Conservation (phyloP, 345 rosid genomes). For the Dovyalis caffra region DNA sequence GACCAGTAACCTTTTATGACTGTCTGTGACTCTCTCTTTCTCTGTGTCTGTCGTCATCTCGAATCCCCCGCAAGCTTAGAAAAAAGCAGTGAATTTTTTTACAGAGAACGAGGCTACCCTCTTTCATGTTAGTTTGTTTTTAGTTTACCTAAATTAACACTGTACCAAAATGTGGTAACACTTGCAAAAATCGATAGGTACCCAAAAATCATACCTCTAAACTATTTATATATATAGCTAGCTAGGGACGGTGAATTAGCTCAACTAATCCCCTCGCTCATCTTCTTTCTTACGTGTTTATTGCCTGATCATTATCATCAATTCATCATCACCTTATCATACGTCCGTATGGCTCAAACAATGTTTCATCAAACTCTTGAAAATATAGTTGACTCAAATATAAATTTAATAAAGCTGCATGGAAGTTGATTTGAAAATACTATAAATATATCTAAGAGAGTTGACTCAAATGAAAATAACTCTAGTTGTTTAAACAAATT, state of each 20-base stretch:
- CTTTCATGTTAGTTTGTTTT: conserved; percentile 21
- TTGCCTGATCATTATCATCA: not conserved
- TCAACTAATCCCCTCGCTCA: conserved; percentile 36
- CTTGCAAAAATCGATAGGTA: not conserved
- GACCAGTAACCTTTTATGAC: conserved; percentile 20
- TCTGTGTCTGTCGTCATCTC: conserved; percentile 37
- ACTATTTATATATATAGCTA: not conserved
- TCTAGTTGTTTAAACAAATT: no score
- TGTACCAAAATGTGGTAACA: not conserved
- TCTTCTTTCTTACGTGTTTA: conserved; percentile 5
- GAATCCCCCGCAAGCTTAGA: conserved; percentile 45
- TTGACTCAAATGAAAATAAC: no score
- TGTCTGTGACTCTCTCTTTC: conserved; percentile 9
- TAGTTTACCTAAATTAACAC: conserved; percentile 13
- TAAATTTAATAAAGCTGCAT: no score
- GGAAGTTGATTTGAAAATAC: no score
- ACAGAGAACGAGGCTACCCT: conserved; percentile 39
- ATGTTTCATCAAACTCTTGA: no score
- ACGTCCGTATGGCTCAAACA: no score
- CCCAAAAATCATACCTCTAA: not conserved
- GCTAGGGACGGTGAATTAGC: conserved; percentile 32
- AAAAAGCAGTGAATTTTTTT: conserved; percentile 22
- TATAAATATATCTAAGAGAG: no score
- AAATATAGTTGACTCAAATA: no score
- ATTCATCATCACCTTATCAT: no score